Evolutionary conservation across 805 yeast species (phyloP).

Genomic region (Saccharomycopsis oosterbeekiorum): DNA sequence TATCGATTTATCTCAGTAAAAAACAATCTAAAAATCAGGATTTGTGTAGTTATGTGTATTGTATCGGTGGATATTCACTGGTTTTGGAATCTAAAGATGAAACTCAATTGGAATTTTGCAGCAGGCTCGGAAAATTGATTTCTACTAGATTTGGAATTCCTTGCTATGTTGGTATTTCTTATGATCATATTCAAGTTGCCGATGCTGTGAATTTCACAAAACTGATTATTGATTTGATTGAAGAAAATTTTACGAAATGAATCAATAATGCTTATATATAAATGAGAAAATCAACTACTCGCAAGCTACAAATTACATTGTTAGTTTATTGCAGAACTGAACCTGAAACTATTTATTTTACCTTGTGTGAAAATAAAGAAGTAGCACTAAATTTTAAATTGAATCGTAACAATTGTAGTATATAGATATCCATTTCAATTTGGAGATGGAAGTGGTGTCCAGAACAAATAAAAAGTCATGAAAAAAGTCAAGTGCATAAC

Average conservation of each 20-base stretch:
- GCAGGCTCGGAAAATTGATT: constrained; percentile 33
- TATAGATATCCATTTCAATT: background rate
- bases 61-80: constrained; percentile 28
- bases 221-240: constrained; percentile 25
- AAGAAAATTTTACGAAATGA: constrained; percentile 14
- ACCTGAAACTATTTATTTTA: too few species aligned
- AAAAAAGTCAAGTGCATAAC: background rate
- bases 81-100: constrained; percentile 22
- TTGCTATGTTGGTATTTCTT: constrained; percentile 34
- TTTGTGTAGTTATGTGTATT: constrained; percentile 37
- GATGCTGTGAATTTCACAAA: constrained; percentile 27
- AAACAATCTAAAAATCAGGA: constrained; percentile 23
- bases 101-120: constrained; percentile 32
- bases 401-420: too few species aligned
- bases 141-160: constrained; percentile 34
- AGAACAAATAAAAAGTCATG: background rate
- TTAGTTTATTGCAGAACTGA: too few species aligned
- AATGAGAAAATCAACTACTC: background rate
- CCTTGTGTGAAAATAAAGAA: background rate
- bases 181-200: constrained; percentile 29
- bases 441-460: background rate
- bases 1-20: constrained; percentile 29
- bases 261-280: background rate
- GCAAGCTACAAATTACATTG: too few species aligned
- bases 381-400: too few species aligned